Evolutionary conservation across 345 rosid genomes (phyloP).

Genomic region (Salix koriyanagi): DNA sequence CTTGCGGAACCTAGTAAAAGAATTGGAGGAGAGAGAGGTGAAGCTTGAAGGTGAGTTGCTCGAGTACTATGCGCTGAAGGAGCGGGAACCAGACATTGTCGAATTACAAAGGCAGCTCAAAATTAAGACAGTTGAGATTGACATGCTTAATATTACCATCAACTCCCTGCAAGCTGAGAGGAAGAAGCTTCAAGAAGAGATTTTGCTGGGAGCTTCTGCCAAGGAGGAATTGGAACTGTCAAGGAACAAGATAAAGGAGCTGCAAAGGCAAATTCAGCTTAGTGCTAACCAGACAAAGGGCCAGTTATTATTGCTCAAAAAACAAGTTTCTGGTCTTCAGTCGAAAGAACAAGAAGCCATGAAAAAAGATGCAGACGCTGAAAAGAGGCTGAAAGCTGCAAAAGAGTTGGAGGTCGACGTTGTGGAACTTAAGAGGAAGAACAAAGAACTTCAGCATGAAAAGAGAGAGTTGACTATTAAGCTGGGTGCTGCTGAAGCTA

Average conservation of each 20-base stretch:
- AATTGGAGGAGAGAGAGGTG: constrained; percentile 87
- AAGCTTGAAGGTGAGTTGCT: constrained; percentile 93
- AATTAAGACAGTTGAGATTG: constrained; percentile 86
- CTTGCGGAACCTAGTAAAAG: constrained; percentile 62
- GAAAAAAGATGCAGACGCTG: constrained; percentile 63
- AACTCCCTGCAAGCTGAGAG: constrained; percentile 78
- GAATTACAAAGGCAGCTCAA: constrained; percentile 87
- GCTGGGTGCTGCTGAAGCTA: constrained; percentile 80
- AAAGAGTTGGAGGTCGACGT: constrained; percentile 78
- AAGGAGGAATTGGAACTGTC: constrained; percentile 78
- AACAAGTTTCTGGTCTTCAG: constrained; percentile 80
- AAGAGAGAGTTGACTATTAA: constrained; percentile 78
- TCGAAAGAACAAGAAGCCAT: constrained; percentile 77
- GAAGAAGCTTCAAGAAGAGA: constrained; percentile 86
- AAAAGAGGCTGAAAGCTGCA: constrained; percentile 63
- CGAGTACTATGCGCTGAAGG: constrained; percentile 89
- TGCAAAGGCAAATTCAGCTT: constrained; percentile 90
- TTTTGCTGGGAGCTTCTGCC: constrained; percentile 39
- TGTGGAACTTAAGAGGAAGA: constrained; percentile 86
- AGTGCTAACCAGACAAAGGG: constrained; percentile 93
- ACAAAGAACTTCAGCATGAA: constrained; percentile 89
- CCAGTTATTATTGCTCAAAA: constrained; percentile 82
- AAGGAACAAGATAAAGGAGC: constrained; percentile 74
- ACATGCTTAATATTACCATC: constrained; percentile 85
- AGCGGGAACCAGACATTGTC: constrained; percentile 68